A percentile compares a stretch with the other conserved stretches of the same genome.
phyloP scores from a whole-genome alignment of 768 basidiomycete species.

The Mycena polygramma region DNA sequence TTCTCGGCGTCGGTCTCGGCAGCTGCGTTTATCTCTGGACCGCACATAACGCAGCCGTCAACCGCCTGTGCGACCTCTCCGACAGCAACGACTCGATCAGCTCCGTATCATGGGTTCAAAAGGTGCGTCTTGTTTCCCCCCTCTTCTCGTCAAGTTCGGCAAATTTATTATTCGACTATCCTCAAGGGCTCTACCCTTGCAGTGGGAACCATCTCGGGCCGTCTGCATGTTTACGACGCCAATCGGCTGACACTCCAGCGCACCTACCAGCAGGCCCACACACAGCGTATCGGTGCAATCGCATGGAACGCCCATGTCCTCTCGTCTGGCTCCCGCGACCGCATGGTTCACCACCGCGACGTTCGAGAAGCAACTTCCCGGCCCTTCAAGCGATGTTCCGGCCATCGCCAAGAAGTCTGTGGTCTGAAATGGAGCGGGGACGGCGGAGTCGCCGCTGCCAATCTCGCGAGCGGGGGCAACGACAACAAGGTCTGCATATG shows the following conservation, averaged over 20 bases:
- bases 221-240: constrained; percentile 95
- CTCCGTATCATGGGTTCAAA: constrained; percentile 95
- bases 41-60: constrained; percentile 92
- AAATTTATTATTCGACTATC: constrained; percentile 7
- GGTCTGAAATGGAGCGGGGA: constrained; percentile 91
- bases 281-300: constrained; percentile 91
- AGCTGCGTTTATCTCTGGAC: constrained; percentile 97
- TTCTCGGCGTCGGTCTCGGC: constrained; percentile 93
- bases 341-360: constrained; percentile 92
- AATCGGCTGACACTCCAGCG: constrained; percentile 79
- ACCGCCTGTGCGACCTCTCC: constrained; percentile 88
- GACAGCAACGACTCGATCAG: constrained; percentile 81
- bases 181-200: constrained; percentile 86
- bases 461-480: constrained; percentile 94
- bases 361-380: constrained; percentile 77
- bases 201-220: constrained; percentile 91
- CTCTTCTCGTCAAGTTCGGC: neutral
- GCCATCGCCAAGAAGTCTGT: constrained; percentile 95
- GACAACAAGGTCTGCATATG: constrained; percentile 99
- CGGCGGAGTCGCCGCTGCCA: constrained; percentile 56
- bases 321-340: constrained; percentile 92
- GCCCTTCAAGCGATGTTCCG: constrained; percentile 79
- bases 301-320: constrained; percentile 94
- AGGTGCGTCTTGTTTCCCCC: constrained; percentile 42
- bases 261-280: constrained; percentile 88